Base-by-base conservation (phyloP, 148 eudicot genomes). In the Linanthus parryae region DNA sequence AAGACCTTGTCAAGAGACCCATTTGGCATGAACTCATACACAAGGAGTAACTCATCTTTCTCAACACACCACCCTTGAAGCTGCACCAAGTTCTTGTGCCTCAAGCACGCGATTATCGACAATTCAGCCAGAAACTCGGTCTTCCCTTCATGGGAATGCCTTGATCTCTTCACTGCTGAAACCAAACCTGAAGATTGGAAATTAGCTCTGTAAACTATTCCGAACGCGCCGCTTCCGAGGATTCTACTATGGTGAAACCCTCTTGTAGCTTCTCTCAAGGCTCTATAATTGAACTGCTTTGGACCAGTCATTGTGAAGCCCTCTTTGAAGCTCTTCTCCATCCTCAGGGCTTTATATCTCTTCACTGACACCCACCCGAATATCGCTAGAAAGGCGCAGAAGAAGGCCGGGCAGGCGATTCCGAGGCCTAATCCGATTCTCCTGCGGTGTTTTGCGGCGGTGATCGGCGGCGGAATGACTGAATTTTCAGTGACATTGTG, bases 81-180 rank as follows among this genome's bases (percentile, higher is more conserved):
- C 28, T 65, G 82, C 46, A 77, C 72, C 57, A 77, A 62, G 36
- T 73, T 77, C 47, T 69, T 73, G 56, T 73, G 82, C 44, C 78
- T 53, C 19, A 73, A 58, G 49, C 75, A 56, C 11, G 74, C 82
- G 10, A 77, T 77, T 18, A 72, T 66, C 10, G 68, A 65, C 24
- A 77, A 52, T 49, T 77, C 82, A 1, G 82, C 74, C 2, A 79
- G 47, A 38, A 81, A 86, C 39, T 86, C 95, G 5, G 66, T 48
- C 48, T 80, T 81, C 2, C 83, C 81, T 54, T 89, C 87, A 28
- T 73, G 78, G 38, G 52, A 28, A 19, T 82, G 89, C 31, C 69
- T 81, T 21, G 94, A 88, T 71, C 94, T 81, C 60, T 88, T 88
- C 8, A 88, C 96, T 6, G 96, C 96, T 17, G 79, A 73, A 30